A percentile compares a stretch with the other conserved stretches of the same genome.
These are phyloP conservation scores for Xerocomus nothofagi DNA, from an alignment of 1,284 basidiomycete genomes.

Conservation along the genomic window DNA sequence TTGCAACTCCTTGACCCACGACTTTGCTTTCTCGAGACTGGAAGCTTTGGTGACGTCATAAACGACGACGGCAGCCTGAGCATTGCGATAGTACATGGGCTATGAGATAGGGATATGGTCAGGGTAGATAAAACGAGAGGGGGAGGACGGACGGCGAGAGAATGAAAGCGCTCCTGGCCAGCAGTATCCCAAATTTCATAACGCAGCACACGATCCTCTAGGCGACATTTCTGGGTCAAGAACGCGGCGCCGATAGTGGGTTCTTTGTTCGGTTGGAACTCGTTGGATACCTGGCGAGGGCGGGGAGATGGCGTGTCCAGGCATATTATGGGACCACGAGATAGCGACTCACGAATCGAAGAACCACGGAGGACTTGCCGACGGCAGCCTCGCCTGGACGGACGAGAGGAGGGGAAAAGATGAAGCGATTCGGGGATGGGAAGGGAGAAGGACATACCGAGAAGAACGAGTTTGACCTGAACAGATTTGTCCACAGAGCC, in stretches of 20 bases:
- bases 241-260: conserved; percentile 98
- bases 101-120: conserved; percentile 29
- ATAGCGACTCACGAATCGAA: conserved; percentile 81
- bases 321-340: not conserved
- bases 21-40: conserved; percentile 98
- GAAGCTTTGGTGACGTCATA: conserved; percentile 95
- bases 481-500: conserved; percentile 60
- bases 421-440: not conserved
- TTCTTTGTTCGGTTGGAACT: conserved; percentile 96
- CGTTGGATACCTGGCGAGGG: conserved; percentile 74
- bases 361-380: conserved; percentile 98
- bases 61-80: conserved; percentile 96
- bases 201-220: conserved; percentile 89
- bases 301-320: conserved; percentile 5
- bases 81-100: conserved; percentile 99
- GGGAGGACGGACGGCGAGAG: conserved; percentile 67
- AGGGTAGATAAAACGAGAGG: conserved; percentile 6
- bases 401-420: not conserved
- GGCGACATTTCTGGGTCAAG: conserved; percentile 86
- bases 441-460: conserved; percentile 43
- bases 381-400: conserved; percentile 92
- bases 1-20: conserved; percentile 99
- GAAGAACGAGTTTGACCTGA: conserved; percentile 64
- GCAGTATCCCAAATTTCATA: conserved; percentile 98
- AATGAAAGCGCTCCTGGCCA: conserved; percentile 94